Base-by-base conservation (phyloP, 2,329 filamentous ascomycete genomes). In the Leptographium procerum region DNA sequence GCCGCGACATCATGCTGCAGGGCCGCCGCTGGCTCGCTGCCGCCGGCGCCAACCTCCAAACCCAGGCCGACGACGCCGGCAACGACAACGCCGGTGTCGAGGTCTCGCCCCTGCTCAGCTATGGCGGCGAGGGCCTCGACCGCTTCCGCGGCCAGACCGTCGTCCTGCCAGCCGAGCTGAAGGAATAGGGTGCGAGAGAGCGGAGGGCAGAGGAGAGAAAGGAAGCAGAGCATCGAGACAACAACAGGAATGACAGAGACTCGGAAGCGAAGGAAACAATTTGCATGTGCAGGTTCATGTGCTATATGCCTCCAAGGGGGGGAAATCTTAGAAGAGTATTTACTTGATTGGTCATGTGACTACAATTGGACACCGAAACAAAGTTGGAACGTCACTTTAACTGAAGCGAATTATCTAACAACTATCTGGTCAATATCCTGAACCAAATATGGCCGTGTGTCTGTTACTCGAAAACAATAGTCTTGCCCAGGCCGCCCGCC, bases 51-150 rank as follows among this genome's bases (percentile, higher is more conserved):
- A 80, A 80, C 10, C 84, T 96, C 47, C 80, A 85, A 45, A 48
- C 53, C 29, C 31, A 51, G 34, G 24, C 5, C 14, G 59, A 61
- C 14, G 59, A 57, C 13, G 83, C 88, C 56, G 75, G 77, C 8
- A 70, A 74, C 5, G 78, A 80, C n/a, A 78, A 80, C 16, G 76
- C 77, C 40, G 92, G 94, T 43, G 80, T 99, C 40, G 94, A 99
- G 72, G 84, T 99, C 22, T 95, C 91, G 57, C 94, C 94, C 43
- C 76, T 96, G 66, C 87, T 95, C 70, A 96, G 91, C 82, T 99
- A 99, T 70, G 80, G 77, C 60, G 84, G 84, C 59, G 84, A 87
- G 70, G 84, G 82, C 34, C 71, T 87, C 9, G 80, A 82, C 59
- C 72, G 77, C 43, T 70, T 83, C 59, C 76, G 73, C 60, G 80